A percentile compares a stretch with the other conserved stretches of the same genome.
Evolutionary conservation across 768 basidiomycete genomes (phyloP).

Genomic region (Boletales sp.): DNA sequence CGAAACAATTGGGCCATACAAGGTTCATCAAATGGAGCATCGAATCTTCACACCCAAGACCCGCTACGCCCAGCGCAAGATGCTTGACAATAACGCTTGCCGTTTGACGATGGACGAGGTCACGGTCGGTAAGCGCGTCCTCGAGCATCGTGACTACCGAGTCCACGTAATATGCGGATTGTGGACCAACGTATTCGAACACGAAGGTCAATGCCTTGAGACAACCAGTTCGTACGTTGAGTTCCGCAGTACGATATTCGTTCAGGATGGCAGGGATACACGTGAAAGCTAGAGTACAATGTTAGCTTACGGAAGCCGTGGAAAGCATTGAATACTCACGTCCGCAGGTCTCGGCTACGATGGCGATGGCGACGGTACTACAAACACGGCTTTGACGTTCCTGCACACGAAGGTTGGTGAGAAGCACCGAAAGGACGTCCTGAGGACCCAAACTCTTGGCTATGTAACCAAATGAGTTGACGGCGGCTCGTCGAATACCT

Average conservation of each 20-base stretch:
- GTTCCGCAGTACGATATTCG: constrained; percentile 96
- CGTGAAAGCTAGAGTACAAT: constrained; percentile 67
- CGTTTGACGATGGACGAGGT: constrained; percentile 97
- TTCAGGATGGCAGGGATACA: constrained; percentile 98
- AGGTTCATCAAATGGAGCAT: constrained; percentile 98
- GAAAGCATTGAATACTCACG: constrained; percentile 32
- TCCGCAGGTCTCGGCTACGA: constrained; percentile 92
- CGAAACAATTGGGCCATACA: constrained; percentile 99
- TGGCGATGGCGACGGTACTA: constrained; percentile 96
- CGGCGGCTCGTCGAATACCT: constrained; percentile 96
- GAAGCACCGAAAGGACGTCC: constrained; percentile 91
- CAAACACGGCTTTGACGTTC: constrained; percentile 99
- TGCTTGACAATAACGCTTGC: constrained; percentile 99
- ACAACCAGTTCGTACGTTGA: constrained; percentile 98
- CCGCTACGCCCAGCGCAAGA: constrained; percentile 92
- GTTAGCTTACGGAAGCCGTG: constrained; percentile 2
- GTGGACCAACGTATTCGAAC: constrained; percentile 97
- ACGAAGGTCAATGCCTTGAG: constrained; percentile 98
- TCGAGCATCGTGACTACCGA: constrained; percentile 98
- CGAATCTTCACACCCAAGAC: constrained; percentile 96
- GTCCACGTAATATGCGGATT: constrained; percentile 94
- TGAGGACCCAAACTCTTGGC: constrained; percentile 99
- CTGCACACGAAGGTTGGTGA: constrained; percentile 96
- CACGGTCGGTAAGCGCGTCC: constrained; percentile 96
- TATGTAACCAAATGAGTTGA: constrained; percentile 99